These are phyloP conservation scores for Fusarium mangiferae DNA, from an alignment of 2,329 filamentous ascomycete genomes.

Conservation along the genomic window DNA sequence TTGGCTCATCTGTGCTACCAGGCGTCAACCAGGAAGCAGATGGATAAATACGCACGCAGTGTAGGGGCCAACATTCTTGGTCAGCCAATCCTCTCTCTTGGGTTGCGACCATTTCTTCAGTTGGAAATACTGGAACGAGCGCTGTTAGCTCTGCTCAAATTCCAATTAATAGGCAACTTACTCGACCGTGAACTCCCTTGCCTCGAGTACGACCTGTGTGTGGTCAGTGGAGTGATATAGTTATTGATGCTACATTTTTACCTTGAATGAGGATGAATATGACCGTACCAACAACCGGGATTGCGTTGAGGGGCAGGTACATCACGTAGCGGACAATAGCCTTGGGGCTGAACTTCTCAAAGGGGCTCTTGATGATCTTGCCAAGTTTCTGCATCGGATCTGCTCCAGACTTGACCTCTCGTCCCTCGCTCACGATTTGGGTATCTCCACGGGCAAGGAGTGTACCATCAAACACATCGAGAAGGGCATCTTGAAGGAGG, in stretches of 20 bases:
- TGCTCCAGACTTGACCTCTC: slow-evolving; percentile 73
- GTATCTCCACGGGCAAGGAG: slow-evolving; percentile 62
- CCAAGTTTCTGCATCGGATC: slow-evolving; percentile 68
- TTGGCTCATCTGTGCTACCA: slow-evolving; percentile 3
- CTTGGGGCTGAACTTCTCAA: slow-evolving; percentile 65
- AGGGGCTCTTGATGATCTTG: slow-evolving; percentile 66
- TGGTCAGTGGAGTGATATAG: slow-evolving; percentile 6
- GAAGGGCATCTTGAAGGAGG: slow-evolving; percentile 81
- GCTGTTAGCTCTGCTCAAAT: not conserved
- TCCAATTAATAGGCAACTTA: slow-evolving; percentile 50
- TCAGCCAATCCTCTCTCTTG: slow-evolving; percentile 75
- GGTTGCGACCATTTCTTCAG: slow-evolving; percentile 81
- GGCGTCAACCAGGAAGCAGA: not conserved
- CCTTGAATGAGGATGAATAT: slow-evolving; percentile 84
- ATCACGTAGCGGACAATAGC: slow-evolving; percentile 82
- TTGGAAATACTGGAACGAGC: slow-evolving; percentile 79
- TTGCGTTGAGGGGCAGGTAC: slow-evolving; percentile 92
- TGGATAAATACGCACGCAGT: slow-evolving; percentile 71
- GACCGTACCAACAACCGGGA: slow-evolving; percentile 86
- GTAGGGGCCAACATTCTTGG: slow-evolving; percentile 78
- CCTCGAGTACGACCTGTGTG: slow-evolving; percentile 59
- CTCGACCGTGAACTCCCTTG: slow-evolving; percentile 62
- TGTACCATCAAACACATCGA: slow-evolving; percentile 89
- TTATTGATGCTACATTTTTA: slow-evolving; percentile 6
- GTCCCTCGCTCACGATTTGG: slow-evolving; percentile 76